A percentile compares a stretch with the other conserved stretches of the same genome.
These are phyloP conservation scores for Karstenula rhodostoma DNA, from an alignment of 2,329 filamentous ascomycete species.

Conservation along the genomic window DNA sequence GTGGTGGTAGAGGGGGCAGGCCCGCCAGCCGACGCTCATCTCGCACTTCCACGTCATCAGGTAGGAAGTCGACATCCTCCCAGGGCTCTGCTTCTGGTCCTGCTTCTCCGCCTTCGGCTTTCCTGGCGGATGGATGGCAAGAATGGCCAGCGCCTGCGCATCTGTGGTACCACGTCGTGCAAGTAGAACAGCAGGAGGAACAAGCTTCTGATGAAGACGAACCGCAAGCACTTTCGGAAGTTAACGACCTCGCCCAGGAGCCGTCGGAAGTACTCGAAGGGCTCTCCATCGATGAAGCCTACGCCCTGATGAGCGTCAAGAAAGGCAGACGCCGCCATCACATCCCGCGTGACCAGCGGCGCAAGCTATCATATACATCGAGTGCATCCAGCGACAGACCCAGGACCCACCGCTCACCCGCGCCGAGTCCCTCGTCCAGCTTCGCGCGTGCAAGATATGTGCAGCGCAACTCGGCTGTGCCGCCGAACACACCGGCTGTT, in stretches of 20 bases:
- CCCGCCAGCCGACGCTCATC: not conserved
- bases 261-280: not conserved
- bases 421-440: not conserved
- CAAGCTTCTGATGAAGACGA: not conserved
- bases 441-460: not conserved
- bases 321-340: not conserved
- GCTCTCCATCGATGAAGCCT: not conserved
- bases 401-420: not conserved
- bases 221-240: not conserved
- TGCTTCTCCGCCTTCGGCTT: not conserved
- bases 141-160: not conserved
- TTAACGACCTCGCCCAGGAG: too few relatives aligned
- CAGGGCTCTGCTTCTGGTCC: not conserved
- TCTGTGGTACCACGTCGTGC: not conserved
- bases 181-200: not conserved
- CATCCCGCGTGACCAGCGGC: not conserved
- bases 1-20: not conserved
- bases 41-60: not conserved
- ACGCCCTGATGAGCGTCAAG: not conserved
- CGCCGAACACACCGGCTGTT: not conserved
- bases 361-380: not conserved
- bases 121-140: not conserved
- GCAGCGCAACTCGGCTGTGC: not conserved
- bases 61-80: not conserved
- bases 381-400: not conserved